These are phyloP conservation scores for Pichia paraexigua DNA, from an alignment of 805 yeast species.

Conservation along the genomic window DNA sequence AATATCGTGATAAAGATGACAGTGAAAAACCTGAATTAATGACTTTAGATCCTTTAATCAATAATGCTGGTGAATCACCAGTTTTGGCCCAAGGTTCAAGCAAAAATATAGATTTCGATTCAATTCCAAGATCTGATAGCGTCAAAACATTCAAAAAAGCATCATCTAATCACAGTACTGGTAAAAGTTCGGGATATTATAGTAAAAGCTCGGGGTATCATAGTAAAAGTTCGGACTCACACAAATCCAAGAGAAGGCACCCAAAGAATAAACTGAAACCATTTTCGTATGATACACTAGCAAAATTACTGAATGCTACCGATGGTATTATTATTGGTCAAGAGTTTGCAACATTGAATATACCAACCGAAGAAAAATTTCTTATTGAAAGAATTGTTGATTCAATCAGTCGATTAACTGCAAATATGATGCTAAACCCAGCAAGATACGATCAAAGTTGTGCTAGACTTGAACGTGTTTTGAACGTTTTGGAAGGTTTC, in stretches of 20 bases:
- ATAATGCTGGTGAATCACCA: not conserved
- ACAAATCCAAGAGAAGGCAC: slow-evolving; percentile 9
- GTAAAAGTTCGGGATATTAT: not conserved
- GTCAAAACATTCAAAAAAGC: not conserved
- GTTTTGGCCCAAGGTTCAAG: not conserved
- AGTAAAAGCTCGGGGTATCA: not conserved
- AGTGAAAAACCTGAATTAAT: not conserved
- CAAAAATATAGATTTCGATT: not conserved
- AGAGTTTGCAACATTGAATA: slow-evolving; percentile 65
- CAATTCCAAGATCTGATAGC: not conserved
- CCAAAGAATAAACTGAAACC: slow-evolving; percentile 22
- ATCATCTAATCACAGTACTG: not conserved
- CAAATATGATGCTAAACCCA: slow-evolving; percentile 85
- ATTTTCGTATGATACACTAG: slow-evolving; percentile 37
- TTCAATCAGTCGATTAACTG: slow-evolving; percentile 74
- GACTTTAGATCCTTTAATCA: not conserved
- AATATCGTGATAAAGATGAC: not conserved
- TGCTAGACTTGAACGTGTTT: slow-evolving; percentile 69
- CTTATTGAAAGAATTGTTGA: slow-evolving; percentile 81
- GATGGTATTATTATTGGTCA: slow-evolving; percentile 57
- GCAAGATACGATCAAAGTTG: slow-evolving; percentile 75
- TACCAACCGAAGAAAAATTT: slow-evolving; percentile 70
- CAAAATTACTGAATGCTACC: slow-evolving; percentile 45
- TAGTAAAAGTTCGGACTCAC: slow-evolving; percentile 2
- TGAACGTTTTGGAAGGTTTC: slow-evolving; percentile 82